Evolutionary conservation across 2,329 filamentous ascomycete species (phyloP).

Genomic region (Ophiostoma ips): DNA sequence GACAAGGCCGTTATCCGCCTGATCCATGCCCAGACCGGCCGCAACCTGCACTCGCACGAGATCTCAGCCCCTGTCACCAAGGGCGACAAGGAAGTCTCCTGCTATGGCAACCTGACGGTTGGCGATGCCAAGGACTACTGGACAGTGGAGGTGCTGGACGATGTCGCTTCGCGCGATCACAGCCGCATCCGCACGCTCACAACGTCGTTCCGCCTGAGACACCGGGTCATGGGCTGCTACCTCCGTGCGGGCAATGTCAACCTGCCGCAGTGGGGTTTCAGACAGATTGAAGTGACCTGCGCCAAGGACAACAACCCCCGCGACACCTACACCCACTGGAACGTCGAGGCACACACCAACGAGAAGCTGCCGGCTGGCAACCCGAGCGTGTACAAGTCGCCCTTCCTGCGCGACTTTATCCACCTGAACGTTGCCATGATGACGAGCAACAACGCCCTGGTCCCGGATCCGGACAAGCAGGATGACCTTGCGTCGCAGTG

Average conservation of each 20-base stretch:
- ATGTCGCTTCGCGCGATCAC: slow-evolving; percentile 75
- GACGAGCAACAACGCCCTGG: slow-evolving; percentile 97
- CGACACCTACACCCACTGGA: slow-evolving; percentile 97
- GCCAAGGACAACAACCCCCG: slow-evolving; percentile 83
- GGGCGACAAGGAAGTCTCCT: slow-evolving; percentile 82
- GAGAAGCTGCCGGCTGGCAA: slow-evolving; percentile 82
- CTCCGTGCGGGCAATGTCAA: slow-evolving; percentile 91
- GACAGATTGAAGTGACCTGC: slow-evolving; percentile 96
- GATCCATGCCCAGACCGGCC: slow-evolving; percentile 88
- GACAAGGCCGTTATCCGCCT: slow-evolving; percentile 71
- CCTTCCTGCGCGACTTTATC: slow-evolving; percentile 94
- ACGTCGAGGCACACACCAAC: slow-evolving; percentile 89
- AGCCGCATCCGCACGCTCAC: slow-evolving; percentile 82
- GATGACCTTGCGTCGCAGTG: slow-evolving; percentile 92
- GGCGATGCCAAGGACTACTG: slow-evolving; percentile 98
- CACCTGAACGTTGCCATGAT: slow-evolving; percentile 99
- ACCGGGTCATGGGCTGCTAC: slow-evolving; percentile 76
- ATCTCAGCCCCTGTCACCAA: slow-evolving; percentile 83
- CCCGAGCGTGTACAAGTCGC: slow-evolving; percentile 85
- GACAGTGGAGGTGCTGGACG: slow-evolving; percentile 80
- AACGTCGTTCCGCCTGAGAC: slow-evolving; percentile 78
- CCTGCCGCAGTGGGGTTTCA: slow-evolving; percentile 97
- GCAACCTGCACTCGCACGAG: slow-evolving; percentile 90
- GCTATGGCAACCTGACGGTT: slow-evolving; percentile 87
- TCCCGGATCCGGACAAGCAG: slow-evolving; percentile 97